Evolutionary conservation across 2,329 filamentous ascomycete genomes (phyloP), one percentile per base, ranked within the genome.

Genomic region (Sporothrix brasiliensis): DNA sequence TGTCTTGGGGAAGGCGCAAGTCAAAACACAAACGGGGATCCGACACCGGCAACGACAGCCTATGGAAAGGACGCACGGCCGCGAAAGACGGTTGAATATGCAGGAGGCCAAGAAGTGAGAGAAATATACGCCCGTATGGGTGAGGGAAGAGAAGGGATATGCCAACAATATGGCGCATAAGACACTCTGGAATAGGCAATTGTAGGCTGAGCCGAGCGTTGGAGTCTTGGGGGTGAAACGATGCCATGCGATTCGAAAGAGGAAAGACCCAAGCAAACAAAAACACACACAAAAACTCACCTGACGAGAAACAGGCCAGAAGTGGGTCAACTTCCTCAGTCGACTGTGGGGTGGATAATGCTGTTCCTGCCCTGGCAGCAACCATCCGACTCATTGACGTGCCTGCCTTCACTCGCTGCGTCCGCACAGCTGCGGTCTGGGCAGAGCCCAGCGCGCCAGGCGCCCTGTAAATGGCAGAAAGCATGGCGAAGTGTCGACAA

Each of bases 221-320:
- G 58, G 34, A 44, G 58, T n/a, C 58, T 47, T 4, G 39, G 58
- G 27, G 39, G 39, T 16, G n/a, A 14, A 41, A 47, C 39, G 4
- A 13, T 27, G 58, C 24, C 13, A 39, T 44, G 39, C 10, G 39
- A 21, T 24, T 63, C 58, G 52, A 63, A 50, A 60, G 19, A 14
- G 19, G 34, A 52, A 50, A 49, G 63, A 58, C 50, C 50, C 13
- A 58, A 60, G 54, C 27, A 58, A 19, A 56, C 67, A 34, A 67
- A 60, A 16, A 39, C 30, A 44, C 52, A 58, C n/a, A 44, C 3
- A 54, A 60, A 50, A 67, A 70, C 73, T 70, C 73, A 73, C 73
- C 72, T 70, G 70, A 72, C 21, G 70, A 70, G 47, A 72, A 70
- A 63, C 67, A 69, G 52, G 41, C 67, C 70, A 73, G 67, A 72